Percentiles rank a stretch among this genome's conserved stretches.
phyloP scores from a whole-genome alignment of 345 rosid genomes.

The Citrus reticulata region DNA sequence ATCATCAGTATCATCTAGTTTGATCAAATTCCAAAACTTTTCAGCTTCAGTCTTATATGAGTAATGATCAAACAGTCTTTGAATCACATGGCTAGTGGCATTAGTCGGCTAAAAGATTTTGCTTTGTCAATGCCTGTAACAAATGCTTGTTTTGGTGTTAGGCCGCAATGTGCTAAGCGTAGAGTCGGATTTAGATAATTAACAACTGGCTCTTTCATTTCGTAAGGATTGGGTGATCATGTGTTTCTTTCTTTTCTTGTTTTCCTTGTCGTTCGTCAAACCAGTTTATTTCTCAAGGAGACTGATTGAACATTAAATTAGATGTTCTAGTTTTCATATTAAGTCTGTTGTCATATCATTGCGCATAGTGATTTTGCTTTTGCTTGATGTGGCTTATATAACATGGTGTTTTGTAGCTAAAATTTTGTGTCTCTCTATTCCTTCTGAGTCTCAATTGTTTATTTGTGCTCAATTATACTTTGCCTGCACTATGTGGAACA shows the following conservation, averaged over 20 bases:
- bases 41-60: background rate
- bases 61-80: background rate
- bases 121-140: background rate
- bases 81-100: background rate
- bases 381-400: background rate
- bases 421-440: background rate
- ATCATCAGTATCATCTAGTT: background rate
- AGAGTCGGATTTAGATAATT: background rate
- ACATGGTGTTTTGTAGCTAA: background rate
- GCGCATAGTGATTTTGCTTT: background rate
- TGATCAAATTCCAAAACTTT: background rate
- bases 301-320: background rate
- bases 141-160: background rate
- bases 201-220: background rate
- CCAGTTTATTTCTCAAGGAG: background rate
- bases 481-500: background rate
- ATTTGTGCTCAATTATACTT: background rate
- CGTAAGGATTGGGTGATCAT: background rate
- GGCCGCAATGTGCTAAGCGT: background rate
- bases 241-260: background rate
- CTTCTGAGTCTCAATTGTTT: background rate
- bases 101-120: background rate
- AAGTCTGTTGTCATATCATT: background rate
- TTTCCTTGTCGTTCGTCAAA: background rate
- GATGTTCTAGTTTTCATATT: background rate